A percentile compares a stretch with the other conserved stretches of the same genome.
phyloP scores from a whole-genome alignment of 2,329 filamentous ascomycete genomes.

The Ophidiomyces ophidiicola region DNA sequence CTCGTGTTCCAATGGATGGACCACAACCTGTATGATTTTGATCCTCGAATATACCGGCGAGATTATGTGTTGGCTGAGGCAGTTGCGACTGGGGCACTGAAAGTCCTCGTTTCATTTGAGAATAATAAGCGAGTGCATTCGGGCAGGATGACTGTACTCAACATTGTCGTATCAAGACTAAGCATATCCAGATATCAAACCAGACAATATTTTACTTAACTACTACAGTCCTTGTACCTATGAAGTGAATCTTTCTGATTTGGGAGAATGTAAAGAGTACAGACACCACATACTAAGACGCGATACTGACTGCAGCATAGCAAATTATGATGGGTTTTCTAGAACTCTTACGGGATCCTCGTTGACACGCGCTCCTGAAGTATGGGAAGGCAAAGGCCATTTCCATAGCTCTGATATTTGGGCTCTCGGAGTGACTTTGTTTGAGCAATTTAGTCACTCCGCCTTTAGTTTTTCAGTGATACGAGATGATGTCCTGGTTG shows the following conservation, averaged over 20 bases:
- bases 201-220: constrained; percentile 11
- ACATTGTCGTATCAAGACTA: constrained; percentile 8
- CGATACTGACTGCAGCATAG: constrained; percentile 10
- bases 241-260: constrained; percentile 12
- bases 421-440: constrained; percentile 11
- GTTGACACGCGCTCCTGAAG: constrained; percentile 12
- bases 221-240: constrained; percentile 6
- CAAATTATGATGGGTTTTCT: constrained; percentile 12
- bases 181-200: constrained; percentile 11
- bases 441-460: constrained; percentile 11
- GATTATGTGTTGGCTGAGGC: constrained; percentile 13
- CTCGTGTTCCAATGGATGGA: constrained; percentile 13
- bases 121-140: constrained; percentile 11
- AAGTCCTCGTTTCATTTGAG: constrained; percentile 12
- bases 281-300: constrained; percentile 7
- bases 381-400: constrained; percentile 12
- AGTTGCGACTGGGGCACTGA: constrained; percentile 10
- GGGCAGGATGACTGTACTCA: constrained; percentile 10
- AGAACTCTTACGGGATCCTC: constrained; percentile 10
- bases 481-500: constrained; percentile 11
- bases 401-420: constrained; percentile 11
- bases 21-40: constrained; percentile 12
- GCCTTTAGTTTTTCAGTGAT: constrained; percentile 11
- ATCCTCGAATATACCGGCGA: constrained; percentile 10
- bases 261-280: constrained; percentile 11